A percentile compares a stretch with the other conserved stretches of the same genome.
These are phyloP conservation scores for Seiridium unicorne DNA, from an alignment of 2,329 filamentous ascomycete species.

Conservation along the genomic window DNA sequence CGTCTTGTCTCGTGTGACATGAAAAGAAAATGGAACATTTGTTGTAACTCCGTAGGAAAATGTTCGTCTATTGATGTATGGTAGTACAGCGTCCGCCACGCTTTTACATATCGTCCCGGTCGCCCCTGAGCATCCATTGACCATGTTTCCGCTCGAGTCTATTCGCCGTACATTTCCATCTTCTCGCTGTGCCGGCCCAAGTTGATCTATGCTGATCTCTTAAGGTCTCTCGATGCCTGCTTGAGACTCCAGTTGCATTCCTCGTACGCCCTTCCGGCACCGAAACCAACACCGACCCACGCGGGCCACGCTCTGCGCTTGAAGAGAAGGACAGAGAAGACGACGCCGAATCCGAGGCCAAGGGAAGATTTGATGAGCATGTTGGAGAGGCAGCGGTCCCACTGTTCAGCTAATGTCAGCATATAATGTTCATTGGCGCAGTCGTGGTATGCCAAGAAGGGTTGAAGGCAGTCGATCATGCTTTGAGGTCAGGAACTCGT, in stretches of 20 bases:
- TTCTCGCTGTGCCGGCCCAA: not conserved
- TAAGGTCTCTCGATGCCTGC: conserved; percentile 57
- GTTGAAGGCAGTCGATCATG: not conserved
- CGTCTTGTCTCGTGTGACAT: not conserved
- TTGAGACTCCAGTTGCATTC: conserved; percentile 87
- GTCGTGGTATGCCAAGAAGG: too few relatives aligned
- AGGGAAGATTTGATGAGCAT: conserved; percentile 95
- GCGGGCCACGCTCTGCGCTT: conserved; percentile 97
- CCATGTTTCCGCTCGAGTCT: not conserved
- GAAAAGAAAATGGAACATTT: not conserved
- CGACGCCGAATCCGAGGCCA: conserved; percentile 93
- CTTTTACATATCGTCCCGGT: not conserved
- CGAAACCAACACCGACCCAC: conserved; percentile 92
- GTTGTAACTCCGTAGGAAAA: not conserved
- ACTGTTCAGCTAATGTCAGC: conserved; percentile 50
- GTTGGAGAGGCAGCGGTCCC: conserved; percentile 98
- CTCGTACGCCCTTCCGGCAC: conserved; percentile 94
- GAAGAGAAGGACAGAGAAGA: conserved; percentile 98
- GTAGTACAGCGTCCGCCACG: not conserved
- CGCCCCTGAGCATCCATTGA: not conserved
- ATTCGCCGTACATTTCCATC: not conserved
- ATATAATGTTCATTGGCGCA: not conserved
- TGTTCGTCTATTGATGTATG: not conserved
- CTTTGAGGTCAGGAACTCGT: not conserved
- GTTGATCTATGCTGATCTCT: conserved; percentile 21